Evolutionary conservation across 1,284 basidiomycete genomes (phyloP).

Genomic region (Nidula niveotomentosa): DNA sequence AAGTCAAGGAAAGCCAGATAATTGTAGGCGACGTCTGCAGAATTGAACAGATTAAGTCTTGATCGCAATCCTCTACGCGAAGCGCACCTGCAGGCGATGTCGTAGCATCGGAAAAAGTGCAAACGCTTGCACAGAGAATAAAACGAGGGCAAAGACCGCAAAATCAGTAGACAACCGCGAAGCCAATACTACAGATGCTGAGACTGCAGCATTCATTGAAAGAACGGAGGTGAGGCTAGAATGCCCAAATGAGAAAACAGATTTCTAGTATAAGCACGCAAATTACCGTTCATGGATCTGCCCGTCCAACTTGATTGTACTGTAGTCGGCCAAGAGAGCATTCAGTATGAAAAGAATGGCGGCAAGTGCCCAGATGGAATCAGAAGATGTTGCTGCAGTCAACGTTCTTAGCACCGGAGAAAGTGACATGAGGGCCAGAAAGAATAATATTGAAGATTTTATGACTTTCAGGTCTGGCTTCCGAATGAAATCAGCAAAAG

Average conservation of each 20-base stretch:
- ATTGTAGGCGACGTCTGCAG: constrained; percentile 41
- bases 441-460: constrained; percentile 82
- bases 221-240: constrained; percentile 84
- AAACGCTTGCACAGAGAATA: constrained; percentile 86
- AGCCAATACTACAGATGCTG: constrained; percentile 91
- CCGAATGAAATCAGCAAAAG: background rate
- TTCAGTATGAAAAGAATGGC: constrained; percentile 45
- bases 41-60: constrained; percentile 8
- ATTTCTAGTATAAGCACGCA: constrained; percentile 4
- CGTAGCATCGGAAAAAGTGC: constrained; percentile 85
- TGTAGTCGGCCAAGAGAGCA: constrained; percentile 53
- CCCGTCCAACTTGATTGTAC: constrained; percentile 46
- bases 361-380: constrained; percentile 94
- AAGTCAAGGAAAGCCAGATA: constrained; percentile 52
- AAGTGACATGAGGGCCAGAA: constrained; percentile 85
- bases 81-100: constrained; percentile 72
- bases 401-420: constrained; percentile 91
- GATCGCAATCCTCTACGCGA: constrained; percentile 7
- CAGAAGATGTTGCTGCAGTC: constrained; percentile 93
- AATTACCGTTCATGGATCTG: constrained; percentile 39
- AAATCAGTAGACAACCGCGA: constrained; percentile 84
- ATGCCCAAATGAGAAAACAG: constrained; percentile 7
- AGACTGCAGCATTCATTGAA: constrained; percentile 94
- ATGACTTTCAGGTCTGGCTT: constrained; percentile 61
- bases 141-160: constrained; percentile 88